These are phyloP conservation scores for Trichoderma koningiopsis DNA, from an alignment of 2,329 filamentous ascomycete species.

Conservation along the genomic window DNA sequence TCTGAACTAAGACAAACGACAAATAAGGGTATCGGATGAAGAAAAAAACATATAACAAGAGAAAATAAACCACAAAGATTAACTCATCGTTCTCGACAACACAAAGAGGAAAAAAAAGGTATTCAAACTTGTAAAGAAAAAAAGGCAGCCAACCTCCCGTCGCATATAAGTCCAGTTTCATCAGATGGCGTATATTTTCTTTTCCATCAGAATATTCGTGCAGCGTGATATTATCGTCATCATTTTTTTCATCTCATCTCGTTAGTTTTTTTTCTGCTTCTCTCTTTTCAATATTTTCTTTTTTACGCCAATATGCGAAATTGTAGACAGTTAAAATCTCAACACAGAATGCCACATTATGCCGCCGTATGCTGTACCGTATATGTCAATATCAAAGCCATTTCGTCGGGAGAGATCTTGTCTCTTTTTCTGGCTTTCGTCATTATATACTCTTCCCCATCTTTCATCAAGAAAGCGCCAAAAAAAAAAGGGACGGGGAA, in stretches of 20 bases:
- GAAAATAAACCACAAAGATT: slow-evolving; percentile 12
- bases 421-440: not conserved
- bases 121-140: not conserved
- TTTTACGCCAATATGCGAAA: slow-evolving; percentile 2
- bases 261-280: not conserved
- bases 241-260: not conserved
- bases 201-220: slow-evolving; percentile 8
- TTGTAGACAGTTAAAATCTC: not conserved
- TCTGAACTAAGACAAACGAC: not conserved
- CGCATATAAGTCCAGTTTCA: not conserved
- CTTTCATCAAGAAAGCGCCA: not conserved
- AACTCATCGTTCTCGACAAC: not conserved
- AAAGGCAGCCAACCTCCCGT: not conserved
- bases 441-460: not conserved
- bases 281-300: not conserved
- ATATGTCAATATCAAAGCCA: not conserved
- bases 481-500: not conserved
- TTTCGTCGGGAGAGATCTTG: not conserved
- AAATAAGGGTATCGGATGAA: slow-evolving; percentile 25
- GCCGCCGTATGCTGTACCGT: not conserved
- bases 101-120: not conserved
- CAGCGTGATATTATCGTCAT: slow-evolving; percentile 16
- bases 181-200: not conserved
- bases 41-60: slow-evolving; percentile 21
- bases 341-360: not conserved